phyloP scores from a whole-genome alignment of 768 basidiomycete genomes.

The Aureoboletus auriporus region DNA sequence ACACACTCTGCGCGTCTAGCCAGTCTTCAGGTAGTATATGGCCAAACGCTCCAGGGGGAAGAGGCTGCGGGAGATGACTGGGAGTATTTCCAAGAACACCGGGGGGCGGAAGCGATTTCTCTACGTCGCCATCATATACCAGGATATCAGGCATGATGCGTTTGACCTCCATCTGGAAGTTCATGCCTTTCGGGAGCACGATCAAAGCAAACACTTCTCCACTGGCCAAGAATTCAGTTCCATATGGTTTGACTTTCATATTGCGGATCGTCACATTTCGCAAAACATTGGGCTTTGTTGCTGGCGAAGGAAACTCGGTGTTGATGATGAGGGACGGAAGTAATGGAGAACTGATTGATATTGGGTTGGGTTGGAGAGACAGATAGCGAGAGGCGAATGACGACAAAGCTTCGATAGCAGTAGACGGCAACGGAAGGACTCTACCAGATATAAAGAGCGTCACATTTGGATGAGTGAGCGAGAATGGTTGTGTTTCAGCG shows the following conservation, averaged over 20 bases:
- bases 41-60: constrained; percentile 72
- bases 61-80: constrained; percentile 54
- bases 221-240: constrained; percentile 54
- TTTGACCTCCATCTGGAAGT: constrained; percentile 59
- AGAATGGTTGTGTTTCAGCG: constrained; percentile 52
- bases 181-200: constrained; percentile 66
- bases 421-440: constrained; percentile 50
- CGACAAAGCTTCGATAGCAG: constrained; percentile 44
- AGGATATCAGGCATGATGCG: constrained; percentile 72
- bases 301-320: constrained; percentile 62
- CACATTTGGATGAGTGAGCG: constrained; percentile 64
- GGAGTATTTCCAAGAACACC: constrained; percentile 32
- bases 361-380: constrained; percentile 50
- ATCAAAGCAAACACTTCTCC: constrained; percentile 63
- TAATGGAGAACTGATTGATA: constrained; percentile 56
- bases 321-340: constrained; percentile 44
- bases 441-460: constrained; percentile 53
- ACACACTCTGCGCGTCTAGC: constrained; percentile 46
- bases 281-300: constrained; percentile 60
- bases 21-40: constrained; percentile 70
- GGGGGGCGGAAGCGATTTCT: constrained; percentile 23
- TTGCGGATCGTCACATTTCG: constrained; percentile 69
- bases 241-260: constrained; percentile 62
- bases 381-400: constrained; percentile 63
- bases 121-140: constrained; percentile 70